phyloP scores from a whole-genome alignment of 2,329 filamentous ascomycete genomes.

The Fonsecaea nubica region DNA sequence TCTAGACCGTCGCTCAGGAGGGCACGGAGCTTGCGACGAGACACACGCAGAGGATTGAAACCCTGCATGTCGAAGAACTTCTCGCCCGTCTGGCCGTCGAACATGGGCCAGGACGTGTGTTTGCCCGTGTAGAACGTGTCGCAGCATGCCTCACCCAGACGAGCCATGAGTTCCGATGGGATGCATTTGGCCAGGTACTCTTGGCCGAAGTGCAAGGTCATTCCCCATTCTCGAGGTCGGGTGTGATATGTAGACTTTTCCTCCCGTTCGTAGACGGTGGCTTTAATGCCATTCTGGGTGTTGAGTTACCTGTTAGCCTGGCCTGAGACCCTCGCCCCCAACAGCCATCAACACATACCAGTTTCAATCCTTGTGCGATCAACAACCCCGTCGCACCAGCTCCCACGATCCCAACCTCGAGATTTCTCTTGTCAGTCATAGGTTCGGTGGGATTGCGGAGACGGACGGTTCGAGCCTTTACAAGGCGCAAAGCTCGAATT shows the following conservation, averaged over 20 bases:
- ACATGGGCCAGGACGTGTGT: constrained; percentile 17
- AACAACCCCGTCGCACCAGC: constrained; percentile 29
- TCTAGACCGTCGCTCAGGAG: constrained; percentile 25
- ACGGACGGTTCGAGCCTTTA: neutral
- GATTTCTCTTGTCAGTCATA: neutral
- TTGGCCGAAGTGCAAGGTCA: constrained; percentile 25
- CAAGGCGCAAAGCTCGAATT: neutral
- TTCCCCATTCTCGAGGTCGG: constrained; percentile 31
- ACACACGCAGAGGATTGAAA: constrained; percentile 13
- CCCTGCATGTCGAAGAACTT: constrained; percentile 25
- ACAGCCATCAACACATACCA: constrained; percentile 12
- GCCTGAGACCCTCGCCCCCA: neutral
- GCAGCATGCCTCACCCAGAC: constrained; percentile 18
- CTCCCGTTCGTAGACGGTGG: constrained; percentile 26
- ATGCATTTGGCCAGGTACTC: constrained; percentile 23
- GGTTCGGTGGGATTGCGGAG: neutral
- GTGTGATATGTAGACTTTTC: constrained; percentile 12
- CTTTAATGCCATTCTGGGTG: constrained; percentile 21
- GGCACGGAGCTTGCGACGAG: constrained; percentile 22
- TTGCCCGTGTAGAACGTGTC: constrained; percentile 20
- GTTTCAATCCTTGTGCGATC: constrained; percentile 31
- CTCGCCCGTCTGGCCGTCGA: constrained; percentile 28
- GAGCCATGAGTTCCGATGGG: constrained; percentile 18
- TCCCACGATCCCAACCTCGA: constrained; percentile 24
- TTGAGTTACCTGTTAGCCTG: neutral